These are phyloP conservation scores for Ogataea haglerorum DNA, from an alignment of 805 yeast species.

Conservation along the genomic window DNA sequence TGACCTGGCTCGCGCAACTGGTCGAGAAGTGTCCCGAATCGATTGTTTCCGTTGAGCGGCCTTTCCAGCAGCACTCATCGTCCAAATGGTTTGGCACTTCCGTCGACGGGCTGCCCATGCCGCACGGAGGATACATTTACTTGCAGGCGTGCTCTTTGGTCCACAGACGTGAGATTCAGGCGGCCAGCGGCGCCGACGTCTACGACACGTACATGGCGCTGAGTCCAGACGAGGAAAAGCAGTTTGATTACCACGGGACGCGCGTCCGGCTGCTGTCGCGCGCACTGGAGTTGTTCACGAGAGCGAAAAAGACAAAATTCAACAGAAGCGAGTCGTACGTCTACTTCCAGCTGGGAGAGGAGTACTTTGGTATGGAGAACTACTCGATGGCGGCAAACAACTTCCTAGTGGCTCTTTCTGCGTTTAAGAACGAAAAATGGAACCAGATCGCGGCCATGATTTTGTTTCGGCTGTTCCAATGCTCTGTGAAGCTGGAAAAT, in stretches of 20 bases:
- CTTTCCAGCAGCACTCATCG: conserved; percentile 31
- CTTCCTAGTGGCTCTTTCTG: conserved; percentile 37
- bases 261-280: conserved; percentile 34
- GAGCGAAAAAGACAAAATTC: conserved; percentile 33
- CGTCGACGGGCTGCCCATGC: conserved; percentile 32
- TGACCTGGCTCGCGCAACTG: conserved; percentile 61
- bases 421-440: conserved; percentile 44
- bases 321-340: conserved; percentile 40
- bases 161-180: conserved; percentile 24
- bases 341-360: conserved; percentile 52
- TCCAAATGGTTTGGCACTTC: conserved; percentile 22
- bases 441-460: conserved; percentile 30
- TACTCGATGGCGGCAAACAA: conserved; percentile 41
- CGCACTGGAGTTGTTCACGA: conserved; percentile 36
- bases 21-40: conserved; percentile 45
- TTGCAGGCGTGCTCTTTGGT: conserved; percentile 37
- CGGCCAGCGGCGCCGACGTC: conserved; percentile 6
- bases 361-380: conserved; percentile 31
- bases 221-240: conserved; percentile 22
- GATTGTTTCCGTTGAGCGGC: conserved; percentile 36
- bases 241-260: conserved; percentile 19
- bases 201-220: conserved; percentile 30
- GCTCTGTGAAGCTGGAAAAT: conserved; percentile 34
- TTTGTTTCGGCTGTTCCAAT: conserved; percentile 36
- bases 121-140: conserved; percentile 42